phyloP scores from a whole-genome alignment of 1,139 yeast species.

The Debaryomyces coudertii region DNA sequence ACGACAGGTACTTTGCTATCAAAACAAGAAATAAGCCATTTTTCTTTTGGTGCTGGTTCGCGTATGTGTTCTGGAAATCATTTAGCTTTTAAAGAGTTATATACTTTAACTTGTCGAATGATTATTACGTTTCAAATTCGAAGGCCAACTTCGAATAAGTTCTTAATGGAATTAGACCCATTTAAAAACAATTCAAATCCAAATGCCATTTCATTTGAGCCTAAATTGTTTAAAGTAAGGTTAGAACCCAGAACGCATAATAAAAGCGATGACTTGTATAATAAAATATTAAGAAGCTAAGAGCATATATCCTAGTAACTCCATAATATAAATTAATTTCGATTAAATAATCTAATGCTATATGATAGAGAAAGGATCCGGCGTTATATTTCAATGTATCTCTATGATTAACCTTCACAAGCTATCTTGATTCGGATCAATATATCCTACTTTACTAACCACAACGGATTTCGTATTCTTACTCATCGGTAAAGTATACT shows the following conservation, averaged over 20 bases:
- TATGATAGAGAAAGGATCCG: neutral
- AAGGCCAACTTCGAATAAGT: constrained; percentile 35
- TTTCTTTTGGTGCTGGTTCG: constrained; percentile 71
- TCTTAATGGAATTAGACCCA: constrained; percentile 51
- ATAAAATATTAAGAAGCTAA: constrained; percentile 15
- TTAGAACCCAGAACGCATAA: constrained; percentile 26
- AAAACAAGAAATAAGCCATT: constrained; percentile 41
- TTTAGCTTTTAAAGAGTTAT: constrained; percentile 65
- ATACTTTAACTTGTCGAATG: constrained; percentile 39
- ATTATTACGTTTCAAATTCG: constrained; percentile 41
- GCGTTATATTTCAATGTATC: neutral
- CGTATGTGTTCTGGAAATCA: constrained; percentile 70
- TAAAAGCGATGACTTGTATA: constrained; percentile 26
- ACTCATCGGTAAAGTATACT: constrained; percentile 73
- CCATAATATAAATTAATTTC: neutral
- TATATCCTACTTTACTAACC: constrained; percentile 59
- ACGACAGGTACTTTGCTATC: constrained; percentile 21
- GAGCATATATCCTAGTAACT: constrained; percentile 1
- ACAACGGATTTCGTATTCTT: constrained; percentile 58
- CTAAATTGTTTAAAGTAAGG: constrained; percentile 44
- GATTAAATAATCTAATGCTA: constrained; percentile 2
- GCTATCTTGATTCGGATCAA: constrained; percentile 51
- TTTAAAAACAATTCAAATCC: constrained; percentile 52
- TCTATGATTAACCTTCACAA: neutral
- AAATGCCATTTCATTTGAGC: constrained; percentile 63